Conservation (phyloP, 2,329 filamentous ascomycete species). For the Fusarium nanum region DNA sequence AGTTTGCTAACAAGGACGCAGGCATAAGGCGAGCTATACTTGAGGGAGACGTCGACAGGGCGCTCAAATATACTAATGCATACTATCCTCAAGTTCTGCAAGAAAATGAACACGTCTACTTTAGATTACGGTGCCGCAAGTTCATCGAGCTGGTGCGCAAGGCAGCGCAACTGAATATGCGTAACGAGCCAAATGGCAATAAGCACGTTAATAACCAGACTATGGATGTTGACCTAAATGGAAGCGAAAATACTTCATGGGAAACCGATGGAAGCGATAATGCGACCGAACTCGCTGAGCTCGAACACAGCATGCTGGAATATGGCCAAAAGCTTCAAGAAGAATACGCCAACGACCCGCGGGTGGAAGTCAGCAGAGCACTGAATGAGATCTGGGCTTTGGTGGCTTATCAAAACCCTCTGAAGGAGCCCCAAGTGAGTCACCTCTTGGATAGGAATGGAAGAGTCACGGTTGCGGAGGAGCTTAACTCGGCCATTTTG, state of each 20-base stretch:
- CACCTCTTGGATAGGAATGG: constrained; percentile 82
- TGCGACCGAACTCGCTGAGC: constrained; percentile 52
- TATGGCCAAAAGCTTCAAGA: constrained; percentile 84
- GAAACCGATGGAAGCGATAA: constrained; percentile 63
- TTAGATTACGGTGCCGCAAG: constrained; percentile 87
- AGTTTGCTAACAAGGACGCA: constrained; percentile 53
- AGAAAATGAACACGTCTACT: constrained; percentile 85
- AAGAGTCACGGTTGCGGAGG: constrained; percentile 84
- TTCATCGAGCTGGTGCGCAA: constrained; percentile 94
- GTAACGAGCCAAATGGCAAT: constrained; percentile 58
- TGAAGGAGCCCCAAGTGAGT: constrained; percentile 77
- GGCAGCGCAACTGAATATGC: constrained; percentile 72
- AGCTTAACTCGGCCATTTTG: constrained; percentile 92
- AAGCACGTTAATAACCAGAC: constrained; percentile 58
- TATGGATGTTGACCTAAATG: constrained; percentile 68
- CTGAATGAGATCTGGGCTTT: constrained; percentile 89
- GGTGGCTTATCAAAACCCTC: constrained; percentile 86
- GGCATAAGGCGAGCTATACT: constrained; percentile 88
- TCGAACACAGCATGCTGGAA: constrained; percentile 76
- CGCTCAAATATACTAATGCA: constrained; percentile 81
- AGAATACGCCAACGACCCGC: constrained; percentile 79
- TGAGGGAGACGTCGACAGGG: constrained; percentile 91
- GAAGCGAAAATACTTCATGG: constrained; percentile 53
- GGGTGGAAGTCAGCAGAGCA: constrained; percentile 76
- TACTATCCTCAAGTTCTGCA: constrained; percentile 85